Evolutionary conservation across 805 yeast species (phyloP), one percentile per base, ranked within the genome.

Genomic region (Kurtzmaniella cleridarum): DNA sequence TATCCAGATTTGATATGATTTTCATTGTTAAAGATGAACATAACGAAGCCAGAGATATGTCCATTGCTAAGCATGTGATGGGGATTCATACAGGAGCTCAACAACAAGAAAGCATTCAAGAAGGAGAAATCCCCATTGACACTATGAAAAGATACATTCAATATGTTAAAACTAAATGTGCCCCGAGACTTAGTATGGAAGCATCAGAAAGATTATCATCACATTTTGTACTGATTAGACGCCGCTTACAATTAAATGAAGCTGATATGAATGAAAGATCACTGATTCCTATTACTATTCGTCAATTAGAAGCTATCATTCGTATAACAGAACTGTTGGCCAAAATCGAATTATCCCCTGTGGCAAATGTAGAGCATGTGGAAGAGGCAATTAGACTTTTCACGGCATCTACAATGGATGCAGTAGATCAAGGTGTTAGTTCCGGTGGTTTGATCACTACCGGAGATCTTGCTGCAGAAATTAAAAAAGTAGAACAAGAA

Each of bases 1-100:
- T 93, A 61, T 93, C 98, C 10, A 84, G 99, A 68, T 93, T 93
- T 60, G 99, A 93, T 65, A 93, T 93, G 98, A 93, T 93, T 54
- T 93, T 88, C 64, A 87, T 93, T 51, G 95, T 93, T 38, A 91
- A 89, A 55, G 99, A 93, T 65, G 96, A 85, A 39, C 98, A 93
- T 61, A 82, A 89, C 56, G 86, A 82, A 48, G 75, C 69, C 30
- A 74, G 95, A 54, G 99, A 93, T 68, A 75, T 81, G 34, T 78
- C 88, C 1, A 89, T 93, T 52, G 99, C 99, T 3, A 79, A 79
- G 46, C 98, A 93, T 62, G 98, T 93, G 40, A 81, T 93, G 83
- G 83, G 86, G 51, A 84, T 95, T 33, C 99, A 93, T 63, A 86
- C 95, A 35, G 95, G 93, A 36, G 82, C 81, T 42, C 59, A 64